Base-by-base conservation (phyloP, 352 stramenopile genomes). In the Elongisporangium undulatum region DNA sequence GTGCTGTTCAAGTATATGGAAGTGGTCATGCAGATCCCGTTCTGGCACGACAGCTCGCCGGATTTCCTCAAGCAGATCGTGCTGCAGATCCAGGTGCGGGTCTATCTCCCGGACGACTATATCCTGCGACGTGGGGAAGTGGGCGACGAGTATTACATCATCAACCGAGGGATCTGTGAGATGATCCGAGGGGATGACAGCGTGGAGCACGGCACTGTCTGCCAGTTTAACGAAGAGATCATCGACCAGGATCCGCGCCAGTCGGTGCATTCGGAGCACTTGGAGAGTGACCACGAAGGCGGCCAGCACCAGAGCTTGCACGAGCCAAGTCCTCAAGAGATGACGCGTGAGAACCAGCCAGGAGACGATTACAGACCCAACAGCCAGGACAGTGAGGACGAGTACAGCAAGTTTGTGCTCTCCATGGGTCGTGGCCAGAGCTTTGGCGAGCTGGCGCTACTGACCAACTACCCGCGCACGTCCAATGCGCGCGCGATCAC, bases 1-100 rank as follows among this genome's bases (percentile, higher is more conserved):
- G 72, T 75, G 50, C 62, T 92, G 3, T 94, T 78, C 69, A 89
- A 89, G 68, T 93, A 86, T 57, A 83, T 85, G 71, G 72, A 88
- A 52, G 49, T 88, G 8, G 69, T 86, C 38, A 82, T 85, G 67
- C 71, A 80, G 56, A 64, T 85, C 0, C 78, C 82, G 3, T 81
- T 88, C 55, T 89, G 77, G 69, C 62, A 66, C 26, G 74, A 88
- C 17, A 77, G 70, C 16, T 72, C 67, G 0, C 69, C 77, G 0
- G 79, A 92, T 53, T 87, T 94, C 63, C 71, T 87, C 55, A 87
- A 85, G 63, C 77, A 89, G 51, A 59, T 92, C 10, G 69, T 89
- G 57, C 20, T 85, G 23, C 63, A 64, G n/a, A 57, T 92, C 16
- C 66, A 78, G 20, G 77, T 87, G 9, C 74, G 77, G 29, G 68